Evolutionary conservation across 1,139 yeast species (phyloP), one percentile per base, ranked within the genome.

Genomic region (Chernovozyma sophiae-reginae): DNA sequence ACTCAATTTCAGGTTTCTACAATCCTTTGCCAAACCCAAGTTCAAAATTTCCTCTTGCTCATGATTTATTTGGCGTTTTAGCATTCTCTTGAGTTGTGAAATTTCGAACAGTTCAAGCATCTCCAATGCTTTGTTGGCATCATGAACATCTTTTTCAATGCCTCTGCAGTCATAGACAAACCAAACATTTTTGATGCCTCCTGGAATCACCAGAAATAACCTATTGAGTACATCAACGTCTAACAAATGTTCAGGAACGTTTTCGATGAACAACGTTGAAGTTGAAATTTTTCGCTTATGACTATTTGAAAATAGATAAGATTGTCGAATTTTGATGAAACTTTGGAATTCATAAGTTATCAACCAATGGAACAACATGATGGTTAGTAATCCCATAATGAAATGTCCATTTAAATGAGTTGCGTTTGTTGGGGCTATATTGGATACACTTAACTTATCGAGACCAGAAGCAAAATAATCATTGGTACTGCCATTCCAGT

Each of bases 381-480:
- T 65, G 0, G 79, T 72, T 6, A 77, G 45, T 1, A 79, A 37
- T 2, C 79, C 63, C 64, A 79, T 62, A 1, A 74, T 47, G 37
- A 81, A 73, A 56, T 82, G 89, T 19, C 72, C 66, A 40, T 74
- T 65, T 39, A 80, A 58, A 25, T 72, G 53, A 7, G 55, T 46
- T 0, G 75, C 71, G 28, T 74, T 72, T 2, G 65, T 43, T 3
- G 67, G 63, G 0, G 82, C 68, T 11, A 82, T 72, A 46, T 81
- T 81, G 2, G 86, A 77, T 50, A 81, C 65, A 32, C 86, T 81
- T 12, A 81, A 58, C 36, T 58, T 64, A 47, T 82, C 87, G 37
- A 82, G 55, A 0, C 86, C 85, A 1, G 53, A 35, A 12, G 74
- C 68, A 8, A 56, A 52, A 47, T 45, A 57, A 8, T 45, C 43